Base-by-base conservation (phyloP, 345 rosid species). In the Ceriops decandra region DNA sequence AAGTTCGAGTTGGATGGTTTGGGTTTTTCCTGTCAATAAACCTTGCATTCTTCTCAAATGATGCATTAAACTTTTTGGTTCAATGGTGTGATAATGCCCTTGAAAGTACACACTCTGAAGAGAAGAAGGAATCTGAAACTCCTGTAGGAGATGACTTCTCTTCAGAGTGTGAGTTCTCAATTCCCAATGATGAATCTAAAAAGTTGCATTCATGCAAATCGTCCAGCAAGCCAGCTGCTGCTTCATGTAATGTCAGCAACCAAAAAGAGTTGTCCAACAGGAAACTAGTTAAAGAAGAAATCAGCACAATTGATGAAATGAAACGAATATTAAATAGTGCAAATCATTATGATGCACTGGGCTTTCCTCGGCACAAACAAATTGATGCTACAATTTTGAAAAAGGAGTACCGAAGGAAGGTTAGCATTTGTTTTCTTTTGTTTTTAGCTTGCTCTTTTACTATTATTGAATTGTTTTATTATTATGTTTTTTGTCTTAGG, bases 341-440 rank as follows among this genome's bases (percentile, higher is more conserved):
- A 52, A 84, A 90, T 80, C 96, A 95, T 79, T 95, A 95, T 73
- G 92, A 90, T 71, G 92, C 95, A 20, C 69, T 95, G 67, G 99
- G 88, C 66, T 76, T 92, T 75, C 77, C 89, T 66, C 88, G 96
- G 36, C 91, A 87, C 64, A 86, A 73, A 68, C 85, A 79, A 77
- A 72, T 95, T 35, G 98, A 95, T 75, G 73, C 79, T 2, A 68
- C 75, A 9, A 67, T 80, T 64, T 67, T 95, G 83, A 95, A 85
- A 75, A 91, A 85, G 82, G 99, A 95, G 74, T 95, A 95, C 63
- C 81, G 90, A 66, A 95, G 82, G 84, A 95, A 87, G 98, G 99
- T 91, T 58, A 52, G 47, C 67, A 24, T 64, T 54, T 1, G 5
- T 42, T 42, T 42, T 13, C 17, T 13, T 42, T 42, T 42, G 49